A percentile compares a stretch with the other conserved stretches of the same genome.
Conservation (phyloP, 768 basidiomycete genomes). For the Suillus placidus region DNA sequence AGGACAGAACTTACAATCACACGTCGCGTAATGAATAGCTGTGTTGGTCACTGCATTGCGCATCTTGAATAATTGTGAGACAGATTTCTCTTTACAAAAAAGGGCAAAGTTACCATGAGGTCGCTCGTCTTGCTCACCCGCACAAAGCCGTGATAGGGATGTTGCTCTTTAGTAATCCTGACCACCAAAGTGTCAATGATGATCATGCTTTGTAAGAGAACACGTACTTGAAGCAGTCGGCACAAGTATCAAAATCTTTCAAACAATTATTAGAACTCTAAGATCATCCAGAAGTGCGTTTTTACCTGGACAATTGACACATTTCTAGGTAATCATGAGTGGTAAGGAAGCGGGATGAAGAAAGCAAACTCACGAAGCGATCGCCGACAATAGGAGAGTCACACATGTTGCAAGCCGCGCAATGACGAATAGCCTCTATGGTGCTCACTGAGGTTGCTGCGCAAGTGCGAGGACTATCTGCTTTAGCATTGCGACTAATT, state of each 20-base stretch:
- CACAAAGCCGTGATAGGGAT: slow-evolving; percentile 77
- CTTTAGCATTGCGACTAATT: slow-evolving; percentile 10
- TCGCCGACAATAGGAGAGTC: slow-evolving; percentile 68
- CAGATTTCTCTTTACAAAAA: background rate
- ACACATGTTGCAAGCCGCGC: slow-evolving; percentile 77
- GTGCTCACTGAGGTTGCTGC: background rate
- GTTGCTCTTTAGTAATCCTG: slow-evolving; percentile 71
- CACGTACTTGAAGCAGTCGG: slow-evolving; percentile 62
- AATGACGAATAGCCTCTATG: slow-evolving; percentile 48
- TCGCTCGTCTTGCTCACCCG: slow-evolving; percentile 56
- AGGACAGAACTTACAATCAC: slow-evolving; percentile 45
- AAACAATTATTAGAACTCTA: slow-evolving; percentile 11
- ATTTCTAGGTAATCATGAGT: slow-evolving; percentile 59
- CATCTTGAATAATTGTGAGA: slow-evolving; percentile 26
- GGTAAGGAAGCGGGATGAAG: slow-evolving; percentile 4
- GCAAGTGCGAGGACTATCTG: background rate
- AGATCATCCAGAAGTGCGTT: background rate
- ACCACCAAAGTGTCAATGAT: slow-evolving; percentile 5
- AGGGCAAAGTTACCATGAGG: slow-evolving; percentile 53
- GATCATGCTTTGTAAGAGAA: background rate
- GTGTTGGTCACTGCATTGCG: slow-evolving; percentile 28
- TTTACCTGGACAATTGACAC: slow-evolving; percentile 62
- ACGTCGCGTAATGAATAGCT: slow-evolving; percentile 56
- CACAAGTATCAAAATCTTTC: slow-evolving; percentile 77
- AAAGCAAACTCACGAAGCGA: slow-evolving; percentile 61